Evolutionary conservation across 352 stramenopile genomes (phyloP), one percentile per base, ranked within the genome.

Genomic region (Phytophthora ramorum): DNA sequence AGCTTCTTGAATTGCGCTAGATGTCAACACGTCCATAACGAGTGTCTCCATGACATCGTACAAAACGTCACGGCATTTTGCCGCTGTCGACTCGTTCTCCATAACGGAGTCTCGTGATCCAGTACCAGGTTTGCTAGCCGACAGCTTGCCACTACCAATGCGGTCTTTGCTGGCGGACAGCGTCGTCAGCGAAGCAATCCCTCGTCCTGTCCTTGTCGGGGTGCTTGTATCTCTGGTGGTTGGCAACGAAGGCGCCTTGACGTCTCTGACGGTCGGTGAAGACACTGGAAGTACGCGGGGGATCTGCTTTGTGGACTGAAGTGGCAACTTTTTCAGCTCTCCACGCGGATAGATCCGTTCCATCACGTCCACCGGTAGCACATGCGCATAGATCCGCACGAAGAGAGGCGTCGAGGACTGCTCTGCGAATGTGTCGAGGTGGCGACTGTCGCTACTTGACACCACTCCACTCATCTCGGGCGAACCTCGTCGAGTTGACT

Each of bases 31-130:
- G 47, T 95, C 87, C 40, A 81, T 60, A 7, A 92, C 54, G 3
- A 95, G 68, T 7, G 63, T 60, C 40, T 91, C 82, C 73, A 95
- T 72, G 17, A 92, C 67, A 24, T 83, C 73, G 28, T 76, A 69
- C 8, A 92, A 57, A 20, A 85, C 64, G n/a, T 81, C 63, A 28
- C 71, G 71, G 35, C 77, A 88, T 38, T 55, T 70, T 28, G 53
- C 50, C 53, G 54, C 35, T 9, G 64, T 66, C 4, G 47, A 37
- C 8, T 66, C 52, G 41, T 58, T 34, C 17, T 34, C 50, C 8
- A 67, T 7, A 20, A 61, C 17, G 7, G 54, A 28, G 43, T 17
- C 40, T 22, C 40, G 40, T 46, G 40, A 46, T 24, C 40, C 35
- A 17, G 55, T 69, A 20, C 28, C 63, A 58, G 46, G 32, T 49